A percentile compares a stretch with the other conserved stretches of the same genome.
These are phyloP conservation scores for Penicillium sp. DNA, from an alignment of 2,329 filamentous ascomycete genomes.

Conservation along the genomic window DNA sequence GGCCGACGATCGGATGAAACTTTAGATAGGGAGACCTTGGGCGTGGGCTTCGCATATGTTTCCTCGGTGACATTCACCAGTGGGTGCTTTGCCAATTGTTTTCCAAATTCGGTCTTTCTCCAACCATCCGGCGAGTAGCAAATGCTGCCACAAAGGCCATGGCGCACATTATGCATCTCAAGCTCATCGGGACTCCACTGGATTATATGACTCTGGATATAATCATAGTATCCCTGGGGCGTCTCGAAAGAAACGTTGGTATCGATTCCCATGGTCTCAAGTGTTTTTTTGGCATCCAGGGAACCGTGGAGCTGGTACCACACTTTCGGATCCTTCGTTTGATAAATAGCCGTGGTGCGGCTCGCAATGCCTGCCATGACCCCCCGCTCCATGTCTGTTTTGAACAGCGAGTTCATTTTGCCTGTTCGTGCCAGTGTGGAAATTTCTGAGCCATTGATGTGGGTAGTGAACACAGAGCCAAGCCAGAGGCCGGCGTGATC, in stretches of 20 bases:
- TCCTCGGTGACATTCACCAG: conserved; percentile 43
- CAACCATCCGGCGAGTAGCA: conserved; percentile 48
- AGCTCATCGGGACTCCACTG: conserved; percentile 44
- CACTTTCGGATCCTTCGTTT: conserved; percentile 46
- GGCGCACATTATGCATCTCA: conserved; percentile 42
- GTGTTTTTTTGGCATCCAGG: conserved; percentile 45
- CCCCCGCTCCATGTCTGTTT: conserved; percentile 43
- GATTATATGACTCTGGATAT: conserved; percentile 30
- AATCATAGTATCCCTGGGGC: conserved; percentile 14
- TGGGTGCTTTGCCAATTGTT: conserved; percentile 43
- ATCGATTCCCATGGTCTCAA: conserved; percentile 50
- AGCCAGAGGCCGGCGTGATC: conserved; percentile 51
- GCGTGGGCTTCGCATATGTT: conserved; percentile 35
- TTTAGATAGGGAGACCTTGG: conserved; percentile 28
- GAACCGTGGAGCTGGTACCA: conserved; percentile 57
- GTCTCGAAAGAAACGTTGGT: conserved; percentile 19
- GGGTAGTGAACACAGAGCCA: conserved; percentile 40
- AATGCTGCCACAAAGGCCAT: conserved; percentile 48
- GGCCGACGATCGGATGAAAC: conserved; percentile 16
- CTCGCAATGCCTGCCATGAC: conserved; percentile 38
- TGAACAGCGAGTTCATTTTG: conserved; percentile 29
- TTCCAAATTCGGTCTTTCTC: conserved; percentile 47
- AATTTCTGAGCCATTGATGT: conserved; percentile 40
- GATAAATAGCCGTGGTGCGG: conserved; percentile 49
- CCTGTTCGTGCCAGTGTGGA: conserved; percentile 29